Percentiles rank a stretch among this genome's conserved stretches.
These are phyloP conservation scores for Fraxinus baroniana DNA, from an alignment of 305 asterid genomes.

Conservation along the genomic window DNA sequence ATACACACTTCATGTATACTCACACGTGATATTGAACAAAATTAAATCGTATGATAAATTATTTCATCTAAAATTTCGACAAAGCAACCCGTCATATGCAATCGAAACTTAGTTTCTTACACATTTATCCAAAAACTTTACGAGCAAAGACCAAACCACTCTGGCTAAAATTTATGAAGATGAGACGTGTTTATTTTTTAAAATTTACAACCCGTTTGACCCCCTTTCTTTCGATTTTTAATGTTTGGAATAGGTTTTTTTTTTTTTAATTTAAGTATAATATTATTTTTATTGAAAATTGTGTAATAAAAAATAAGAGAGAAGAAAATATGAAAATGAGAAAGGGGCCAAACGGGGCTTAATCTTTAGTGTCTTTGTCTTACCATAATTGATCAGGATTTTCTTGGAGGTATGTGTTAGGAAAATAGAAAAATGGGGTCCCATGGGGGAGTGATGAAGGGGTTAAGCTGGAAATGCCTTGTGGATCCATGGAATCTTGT, in stretches of 20 bases:
- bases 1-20: not conserved
- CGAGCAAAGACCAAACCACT: not conserved
- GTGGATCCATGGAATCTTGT: conserved; percentile 37
- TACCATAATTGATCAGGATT: not conserved
- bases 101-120: not conserved
- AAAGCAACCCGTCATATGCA: too few relatives aligned
- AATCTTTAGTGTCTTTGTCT: not conserved
- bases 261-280: too few relatives aligned
- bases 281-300: too few relatives aligned
- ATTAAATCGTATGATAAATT: too few relatives aligned
- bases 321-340: too few relatives aligned
- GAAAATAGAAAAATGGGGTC: conserved; percentile 18
- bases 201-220: too few relatives aligned
- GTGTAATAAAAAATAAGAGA: too few relatives aligned
- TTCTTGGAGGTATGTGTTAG: not conserved
- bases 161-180: not conserved
- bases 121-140: not conserved
- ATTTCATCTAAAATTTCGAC: not conserved
- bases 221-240: too few relatives aligned
- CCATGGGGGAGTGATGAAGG: not conserved
- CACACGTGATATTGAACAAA: not conserved
- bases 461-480: not conserved
- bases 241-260: too few relatives aligned
- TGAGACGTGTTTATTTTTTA: not conserved
- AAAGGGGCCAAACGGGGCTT: too few relatives aligned